Evolutionary conservation across 352 stramenopile genomes (phyloP).

Genomic region (Pythium scleroteichum): DNA sequence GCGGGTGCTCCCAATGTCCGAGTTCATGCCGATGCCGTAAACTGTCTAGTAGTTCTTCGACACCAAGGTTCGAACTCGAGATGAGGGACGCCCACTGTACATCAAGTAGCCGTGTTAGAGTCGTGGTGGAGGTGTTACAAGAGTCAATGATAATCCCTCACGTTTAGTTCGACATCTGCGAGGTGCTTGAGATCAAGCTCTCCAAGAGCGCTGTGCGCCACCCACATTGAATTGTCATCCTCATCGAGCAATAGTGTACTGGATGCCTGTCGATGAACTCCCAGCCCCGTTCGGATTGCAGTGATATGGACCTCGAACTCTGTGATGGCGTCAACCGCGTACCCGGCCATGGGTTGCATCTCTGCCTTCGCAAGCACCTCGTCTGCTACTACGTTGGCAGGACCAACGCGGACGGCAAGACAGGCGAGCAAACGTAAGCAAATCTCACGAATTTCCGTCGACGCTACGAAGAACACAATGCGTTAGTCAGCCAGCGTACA

Average conservation of each 20-base stretch:
- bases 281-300: constrained; percentile 29
- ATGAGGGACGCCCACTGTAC: constrained; percentile 51
- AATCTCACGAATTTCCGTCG: constrained; percentile 43
- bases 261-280: constrained; percentile 7
- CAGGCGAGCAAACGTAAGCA: constrained; percentile 55
- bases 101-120: too few relatives aligned
- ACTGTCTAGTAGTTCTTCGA: constrained; percentile 30
- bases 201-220: constrained; percentile 46
- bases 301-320: constrained; percentile 55
- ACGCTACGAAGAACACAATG: constrained; percentile 27
- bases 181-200: constrained; percentile 51
- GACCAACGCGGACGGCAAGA: constrained; percentile 43
- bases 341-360: neutral
- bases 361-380: constrained; percentile 15
- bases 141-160: constrained; percentile 20
- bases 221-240: constrained; percentile 9
- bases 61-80: constrained; percentile 42
- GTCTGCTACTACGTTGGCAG: constrained; percentile 40
- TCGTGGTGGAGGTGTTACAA: neutral
- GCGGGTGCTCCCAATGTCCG: constrained; percentile 49
- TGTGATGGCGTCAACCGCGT: constrained; percentile 41
- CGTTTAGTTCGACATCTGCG: constrained; percentile 46
- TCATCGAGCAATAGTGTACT: constrained; percentile 35
- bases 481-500: too few relatives aligned
- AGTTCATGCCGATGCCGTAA: constrained; percentile 57